Percentiles rank a stretch among this genome's conserved stretches.
phyloP scores from a whole-genome alignment of 2,329 filamentous ascomycete species.

The Ramularia endophylla region DNA sequence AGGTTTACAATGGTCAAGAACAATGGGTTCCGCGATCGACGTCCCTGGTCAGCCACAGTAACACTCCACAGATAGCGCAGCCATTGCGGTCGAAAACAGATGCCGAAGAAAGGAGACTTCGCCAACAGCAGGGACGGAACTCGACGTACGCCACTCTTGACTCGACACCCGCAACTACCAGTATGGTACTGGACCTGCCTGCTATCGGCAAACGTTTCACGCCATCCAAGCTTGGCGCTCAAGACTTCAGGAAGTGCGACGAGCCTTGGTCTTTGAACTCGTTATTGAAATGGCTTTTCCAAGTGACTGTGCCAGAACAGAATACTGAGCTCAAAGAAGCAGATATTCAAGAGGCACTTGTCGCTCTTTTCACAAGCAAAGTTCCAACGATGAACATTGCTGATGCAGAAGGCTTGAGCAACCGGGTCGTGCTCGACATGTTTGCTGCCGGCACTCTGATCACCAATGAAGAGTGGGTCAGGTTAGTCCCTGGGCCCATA shows the following conservation, averaged over 20 bases:
- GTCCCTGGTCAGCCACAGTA: conserved; percentile 76
- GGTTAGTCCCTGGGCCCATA: conserved; percentile 72
- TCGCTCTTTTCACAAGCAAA: conserved; percentile 86
- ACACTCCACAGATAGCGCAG: conserved; percentile 68
- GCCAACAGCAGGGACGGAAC: conserved; percentile 37
- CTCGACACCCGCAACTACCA: conserved; percentile 29
- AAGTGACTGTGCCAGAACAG: conserved; percentile 69
- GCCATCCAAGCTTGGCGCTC: conserved; percentile 71
- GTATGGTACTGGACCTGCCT: conserved; percentile 24
- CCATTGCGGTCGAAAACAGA: conserved; percentile 94
- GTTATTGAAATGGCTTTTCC: conserved; percentile 80
- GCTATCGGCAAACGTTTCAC: conserved; percentile 60
- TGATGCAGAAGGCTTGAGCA: conserved; percentile 82
- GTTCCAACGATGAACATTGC: conserved; percentile 98
- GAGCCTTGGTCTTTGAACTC: conserved; percentile 92
- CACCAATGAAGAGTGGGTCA: conserved; percentile 95
- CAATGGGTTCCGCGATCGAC: conserved; percentile 62
- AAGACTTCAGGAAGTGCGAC: conserved; percentile 75
- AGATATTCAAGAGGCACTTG: conserved; percentile 78
- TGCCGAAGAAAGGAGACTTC: conserved; percentile 61
- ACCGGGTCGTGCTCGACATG: conserved; percentile 73
- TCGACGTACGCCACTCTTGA: conserved; percentile 40
- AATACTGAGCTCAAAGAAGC: conserved; percentile 82
- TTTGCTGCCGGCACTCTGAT: conserved; percentile 69
- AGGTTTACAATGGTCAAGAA: conserved; percentile 24